phyloP scores from a whole-genome alignment of 345 rosid genomes.

The Salix arbutifolia region DNA sequence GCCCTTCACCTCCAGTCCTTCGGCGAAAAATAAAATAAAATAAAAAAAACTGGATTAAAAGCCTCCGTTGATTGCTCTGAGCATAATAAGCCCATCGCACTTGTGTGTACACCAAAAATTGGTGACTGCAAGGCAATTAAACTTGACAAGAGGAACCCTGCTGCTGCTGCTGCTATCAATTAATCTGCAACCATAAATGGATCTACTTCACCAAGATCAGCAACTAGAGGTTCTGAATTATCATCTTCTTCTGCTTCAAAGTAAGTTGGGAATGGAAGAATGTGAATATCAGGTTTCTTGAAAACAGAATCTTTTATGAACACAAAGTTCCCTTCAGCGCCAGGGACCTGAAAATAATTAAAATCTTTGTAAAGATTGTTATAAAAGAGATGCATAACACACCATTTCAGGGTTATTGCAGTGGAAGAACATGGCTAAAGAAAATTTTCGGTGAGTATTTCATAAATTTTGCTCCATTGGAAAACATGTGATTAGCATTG shows the following conservation, averaged over 20 bases:
- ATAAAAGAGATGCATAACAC: background rate
- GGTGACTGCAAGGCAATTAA: background rate
- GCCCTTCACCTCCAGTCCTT: slow-evolving; percentile 16
- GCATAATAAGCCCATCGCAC: background rate
- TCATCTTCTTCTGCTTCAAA: slow-evolving; percentile 62
- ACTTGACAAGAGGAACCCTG: slow-evolving; percentile 1
- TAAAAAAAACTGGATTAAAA: background rate
- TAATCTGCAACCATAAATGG: slow-evolving; percentile 62
- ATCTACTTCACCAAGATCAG: slow-evolving; percentile 82
- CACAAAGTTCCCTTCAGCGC: slow-evolving; percentile 85
- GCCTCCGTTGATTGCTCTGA: slow-evolving; percentile 9
- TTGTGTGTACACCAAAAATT: background rate
- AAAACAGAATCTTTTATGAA: slow-evolving; percentile 76
- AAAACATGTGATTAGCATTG: background rate
- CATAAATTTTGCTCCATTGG: background rate
- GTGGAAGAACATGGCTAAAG: background rate
- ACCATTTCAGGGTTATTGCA: background rate
- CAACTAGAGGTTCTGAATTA: slow-evolving; percentile 44
- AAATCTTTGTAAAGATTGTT: background rate
- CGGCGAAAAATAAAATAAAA: background rate
- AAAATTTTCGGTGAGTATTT: background rate
- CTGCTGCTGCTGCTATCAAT: background rate
- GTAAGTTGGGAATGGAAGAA: slow-evolving; percentile 89
- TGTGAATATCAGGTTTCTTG: slow-evolving; percentile 68
- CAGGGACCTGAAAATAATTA: slow-evolving; percentile 62